Percentiles rank a stretch among this genome's conserved stretches.
phyloP scores from a whole-genome alignment of 768 basidiomycete species.

The Lentinula boryana region DNA sequence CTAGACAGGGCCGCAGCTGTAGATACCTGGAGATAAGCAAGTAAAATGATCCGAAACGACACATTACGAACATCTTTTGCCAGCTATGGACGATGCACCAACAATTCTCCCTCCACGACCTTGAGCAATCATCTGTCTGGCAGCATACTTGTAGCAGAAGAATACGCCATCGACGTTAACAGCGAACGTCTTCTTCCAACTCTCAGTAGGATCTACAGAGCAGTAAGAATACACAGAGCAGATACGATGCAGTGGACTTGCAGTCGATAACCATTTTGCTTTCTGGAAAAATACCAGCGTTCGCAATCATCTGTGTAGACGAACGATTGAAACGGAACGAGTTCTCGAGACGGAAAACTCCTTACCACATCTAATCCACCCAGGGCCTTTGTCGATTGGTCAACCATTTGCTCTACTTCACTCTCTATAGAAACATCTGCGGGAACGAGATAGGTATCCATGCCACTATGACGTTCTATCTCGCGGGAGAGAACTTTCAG shows the following conservation, averaged over 20 bases:
- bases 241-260: background rate
- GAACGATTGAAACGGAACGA: background rate
- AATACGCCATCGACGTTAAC: slow-evolving; percentile 26
- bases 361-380: slow-evolving; percentile 32
- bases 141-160: slow-evolving; percentile 31
- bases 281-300: slow-evolving; percentile 14
- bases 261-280: background rate
- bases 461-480: background rate
- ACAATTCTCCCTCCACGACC: slow-evolving; percentile 29
- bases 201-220: slow-evolving; percentile 8
- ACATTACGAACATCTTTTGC: background rate
- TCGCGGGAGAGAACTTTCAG: background rate
- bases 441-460: background rate
- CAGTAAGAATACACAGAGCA: background rate
- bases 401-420: slow-evolving; percentile 26
- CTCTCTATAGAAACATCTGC: slow-evolving; percentile 26
- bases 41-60: background rate
- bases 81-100: slow-evolving; percentile 15
- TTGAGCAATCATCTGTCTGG: slow-evolving; percentile 28
- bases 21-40: background rate
- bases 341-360: background rate
- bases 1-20: background rate
- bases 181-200: slow-evolving; percentile 16
- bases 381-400: slow-evolving; percentile 10
- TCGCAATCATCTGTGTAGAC: slow-evolving; percentile 17